Percentiles rank a stretch among this genome's conserved stretches.
phyloP scores from a whole-genome alignment of 257 asterid species.

The Fraxinus pennsylvanica region DNA sequence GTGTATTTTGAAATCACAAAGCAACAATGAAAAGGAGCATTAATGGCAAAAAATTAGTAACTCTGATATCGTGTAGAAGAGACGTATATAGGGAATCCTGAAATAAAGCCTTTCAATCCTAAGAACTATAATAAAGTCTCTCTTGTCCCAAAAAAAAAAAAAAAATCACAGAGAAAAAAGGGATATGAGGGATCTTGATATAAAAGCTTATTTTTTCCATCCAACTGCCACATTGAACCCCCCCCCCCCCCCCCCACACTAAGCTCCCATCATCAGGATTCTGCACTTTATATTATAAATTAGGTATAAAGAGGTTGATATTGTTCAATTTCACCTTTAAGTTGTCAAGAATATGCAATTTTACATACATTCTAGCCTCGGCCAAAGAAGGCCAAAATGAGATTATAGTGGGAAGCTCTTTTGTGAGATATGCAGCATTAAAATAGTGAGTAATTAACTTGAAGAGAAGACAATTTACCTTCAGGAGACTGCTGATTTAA shows the following conservation, averaged over 20 bases:
- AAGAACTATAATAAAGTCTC: background rate
- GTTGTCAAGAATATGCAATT: background rate
- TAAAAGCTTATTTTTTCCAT: too few relatives aligned
- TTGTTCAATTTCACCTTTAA: background rate
- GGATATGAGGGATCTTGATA: background rate
- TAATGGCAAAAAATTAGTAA: background rate
- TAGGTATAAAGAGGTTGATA: too few relatives aligned
- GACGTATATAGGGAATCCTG: background rate
- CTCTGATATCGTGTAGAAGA: background rate
- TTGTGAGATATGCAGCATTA: conserved; percentile 21
- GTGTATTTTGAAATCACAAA: background rate
- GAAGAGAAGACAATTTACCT: conserved; percentile 41
- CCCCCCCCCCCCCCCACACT: background rate
- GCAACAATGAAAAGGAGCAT: conserved; percentile 6
- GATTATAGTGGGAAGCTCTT: conserved; percentile 16
- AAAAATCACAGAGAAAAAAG: too few relatives aligned
- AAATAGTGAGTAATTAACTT: background rate
- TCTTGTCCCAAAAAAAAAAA: background rate
- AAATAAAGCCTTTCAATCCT: background rate
- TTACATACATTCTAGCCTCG: background rate
- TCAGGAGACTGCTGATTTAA: conserved; percentile 61
- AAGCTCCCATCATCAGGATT: background rate
- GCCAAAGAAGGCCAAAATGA: background rate
- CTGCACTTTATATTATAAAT: background rate
- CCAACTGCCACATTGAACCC: too few relatives aligned